These are phyloP conservation scores for Suillus subaureus DNA, from an alignment of 768 basidiomycete genomes.

Conservation along the genomic window DNA sequence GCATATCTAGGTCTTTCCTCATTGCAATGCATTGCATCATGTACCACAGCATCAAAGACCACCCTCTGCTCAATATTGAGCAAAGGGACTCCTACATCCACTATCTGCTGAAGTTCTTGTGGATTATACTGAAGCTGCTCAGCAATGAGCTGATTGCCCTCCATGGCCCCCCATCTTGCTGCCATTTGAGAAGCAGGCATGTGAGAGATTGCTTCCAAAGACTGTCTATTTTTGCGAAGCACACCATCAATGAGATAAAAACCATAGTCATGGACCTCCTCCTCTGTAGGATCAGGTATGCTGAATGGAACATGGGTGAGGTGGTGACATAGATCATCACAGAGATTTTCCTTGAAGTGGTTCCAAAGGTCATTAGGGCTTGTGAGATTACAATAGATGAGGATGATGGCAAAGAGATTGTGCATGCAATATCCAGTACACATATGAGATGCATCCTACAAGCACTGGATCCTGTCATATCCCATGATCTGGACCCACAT, in stretches of 20 bases:
- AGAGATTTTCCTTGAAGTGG: conserved; percentile 35
- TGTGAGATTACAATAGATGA: conserved; percentile 36
- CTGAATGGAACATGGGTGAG: conserved; percentile 17
- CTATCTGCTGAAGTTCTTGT: not conserved
- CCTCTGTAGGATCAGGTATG: conserved; percentile 26
- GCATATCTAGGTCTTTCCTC: conserved; percentile 11
- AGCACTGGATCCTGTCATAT: conserved; percentile 41
- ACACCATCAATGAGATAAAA: conserved; percentile 40
- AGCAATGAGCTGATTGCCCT: conserved; percentile 22
- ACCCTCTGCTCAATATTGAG: conserved; percentile 34
- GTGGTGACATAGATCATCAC: conserved; percentile 39
- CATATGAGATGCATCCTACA: conserved; percentile 43
- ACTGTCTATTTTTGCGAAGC: conserved; percentile 13
- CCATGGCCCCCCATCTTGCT: conserved; percentile 19
- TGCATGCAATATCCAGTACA: conserved; percentile 38
- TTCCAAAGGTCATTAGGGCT: conserved; percentile 40
- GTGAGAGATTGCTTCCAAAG: conserved; percentile 15
- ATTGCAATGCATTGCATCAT: conserved; percentile 21
- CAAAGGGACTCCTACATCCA: not conserved
- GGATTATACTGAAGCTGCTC: conserved; percentile 7
- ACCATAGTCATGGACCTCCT: conserved; percentile 42
- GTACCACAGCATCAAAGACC: conserved; percentile 32
- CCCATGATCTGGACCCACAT: no score
- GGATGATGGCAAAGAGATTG: conserved; percentile 43
- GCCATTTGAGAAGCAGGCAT: conserved; percentile 18